phyloP scores from a whole-genome alignment of 2,329 filamentous ascomycete genomes.

The Xylariaceae sp. region DNA sequence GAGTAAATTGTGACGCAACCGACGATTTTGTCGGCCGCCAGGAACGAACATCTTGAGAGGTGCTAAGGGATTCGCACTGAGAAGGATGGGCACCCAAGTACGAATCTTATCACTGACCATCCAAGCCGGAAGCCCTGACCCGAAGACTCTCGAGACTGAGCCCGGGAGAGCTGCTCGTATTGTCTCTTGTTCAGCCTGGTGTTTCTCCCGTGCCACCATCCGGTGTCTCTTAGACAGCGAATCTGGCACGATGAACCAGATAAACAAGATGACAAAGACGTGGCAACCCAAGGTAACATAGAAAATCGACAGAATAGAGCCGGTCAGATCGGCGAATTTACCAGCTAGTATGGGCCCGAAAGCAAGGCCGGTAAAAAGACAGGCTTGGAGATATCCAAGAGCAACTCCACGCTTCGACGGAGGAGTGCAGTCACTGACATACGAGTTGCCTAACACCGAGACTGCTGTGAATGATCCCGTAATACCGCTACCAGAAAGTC shows the following conservation, averaged over 20 bases:
- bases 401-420: conserved; percentile 80
- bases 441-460: conserved; percentile 79
- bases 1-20: conserved; percentile 80
- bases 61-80: conserved; percentile 71
- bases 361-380: conserved; percentile 87
- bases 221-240: conserved; percentile 80
- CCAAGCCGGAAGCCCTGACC: conserved; percentile 29
- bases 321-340: conserved; percentile 78
- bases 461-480: conserved; percentile 88
- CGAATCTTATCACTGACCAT: conserved; percentile 34
- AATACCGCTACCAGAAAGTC: conserved; percentile 58
- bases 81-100: conserved; percentile 44
- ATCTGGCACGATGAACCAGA: conserved; percentile 79
- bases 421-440: conserved; percentile 86
- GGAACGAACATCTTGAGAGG: conserved; percentile 83
- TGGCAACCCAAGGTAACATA: conserved; percentile 80
- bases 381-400: conserved; percentile 90
- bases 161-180: conserved; percentile 32
- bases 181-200: conserved; percentile 54
- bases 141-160: conserved; percentile 27
- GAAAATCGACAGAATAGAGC: conserved; percentile 80
- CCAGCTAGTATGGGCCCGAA: conserved; percentile 83
- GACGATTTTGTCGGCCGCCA: conserved; percentile 65
- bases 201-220: conserved; percentile 71
- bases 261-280: conserved; percentile 73